Conservation (phyloP, 768 basidiomycete genomes). For the Hygrophorus pudorinus region DNA sequence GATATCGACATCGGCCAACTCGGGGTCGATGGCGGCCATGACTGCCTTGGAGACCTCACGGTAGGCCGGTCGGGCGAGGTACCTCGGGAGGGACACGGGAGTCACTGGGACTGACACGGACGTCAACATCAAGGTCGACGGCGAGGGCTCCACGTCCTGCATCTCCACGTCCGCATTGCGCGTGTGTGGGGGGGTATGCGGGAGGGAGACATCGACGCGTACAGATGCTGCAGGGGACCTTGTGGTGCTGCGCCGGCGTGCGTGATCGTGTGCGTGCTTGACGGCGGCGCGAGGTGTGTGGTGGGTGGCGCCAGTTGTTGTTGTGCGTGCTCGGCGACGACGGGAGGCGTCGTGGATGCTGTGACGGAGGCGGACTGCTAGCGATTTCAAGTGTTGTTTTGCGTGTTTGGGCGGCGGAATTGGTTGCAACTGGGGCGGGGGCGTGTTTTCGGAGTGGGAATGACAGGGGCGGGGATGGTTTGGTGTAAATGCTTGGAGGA, state of each 20-base stretch:
- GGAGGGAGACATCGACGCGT: slow-evolving; percentile 16
- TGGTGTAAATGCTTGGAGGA: slow-evolving; percentile 13
- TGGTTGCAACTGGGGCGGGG: no score
- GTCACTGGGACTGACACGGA: slow-evolving; percentile 16
- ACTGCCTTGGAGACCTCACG: slow-evolving; percentile 35
- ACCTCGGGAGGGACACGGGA: slow-evolving; percentile 36
- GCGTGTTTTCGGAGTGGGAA: slow-evolving; percentile 9
- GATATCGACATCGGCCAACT: slow-evolving; percentile 34
- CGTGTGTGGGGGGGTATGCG: slow-evolving; percentile 2
- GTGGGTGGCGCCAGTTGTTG: slow-evolving; percentile 16
- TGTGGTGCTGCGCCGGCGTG: slow-evolving; percentile 16
- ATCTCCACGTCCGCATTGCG: slow-evolving; percentile 22
- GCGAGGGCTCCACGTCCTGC: slow-evolving; percentile 16
- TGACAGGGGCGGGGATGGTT: slow-evolving; percentile 19
- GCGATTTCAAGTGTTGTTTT: slow-evolving; percentile 8
- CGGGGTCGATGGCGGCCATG: slow-evolving; percentile 40
- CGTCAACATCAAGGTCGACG: slow-evolving; percentile 7
- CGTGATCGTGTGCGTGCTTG: slow-evolving; percentile 24
- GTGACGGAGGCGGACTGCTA: slow-evolving; percentile 14
- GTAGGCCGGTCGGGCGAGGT: slow-evolving; percentile 42
- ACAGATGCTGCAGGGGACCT: slow-evolving; percentile 17
- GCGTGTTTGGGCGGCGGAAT: slow-evolving; percentile 5
- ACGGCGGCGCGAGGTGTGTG: slow-evolving; percentile 23
- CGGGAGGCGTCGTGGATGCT: slow-evolving; percentile 19
- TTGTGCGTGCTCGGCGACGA: slow-evolving; percentile 29